phyloP scores from a whole-genome alignment of 192 early-diverging fungal species.

The Umbelopsis vinacea region DNA sequence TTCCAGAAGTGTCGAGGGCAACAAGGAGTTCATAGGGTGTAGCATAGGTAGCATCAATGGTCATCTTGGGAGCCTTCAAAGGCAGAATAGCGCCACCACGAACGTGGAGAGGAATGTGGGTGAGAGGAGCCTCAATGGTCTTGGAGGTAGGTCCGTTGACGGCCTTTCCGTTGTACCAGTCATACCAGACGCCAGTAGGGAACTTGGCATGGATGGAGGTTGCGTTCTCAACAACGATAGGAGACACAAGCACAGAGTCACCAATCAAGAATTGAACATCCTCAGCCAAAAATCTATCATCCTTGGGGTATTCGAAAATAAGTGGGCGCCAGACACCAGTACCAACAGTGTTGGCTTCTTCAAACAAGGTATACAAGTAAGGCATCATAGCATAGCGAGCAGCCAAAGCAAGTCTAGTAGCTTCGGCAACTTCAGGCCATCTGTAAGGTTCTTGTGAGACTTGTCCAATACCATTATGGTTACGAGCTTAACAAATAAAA shows the following conservation, averaged over 20 bases:
- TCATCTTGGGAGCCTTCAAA: conserved; percentile 51
- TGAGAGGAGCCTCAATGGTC: conserved; percentile 50
- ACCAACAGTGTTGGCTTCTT: conserved; percentile 52
- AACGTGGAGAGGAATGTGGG: conserved; percentile 65
- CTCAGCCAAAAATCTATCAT: conserved; percentile 37
- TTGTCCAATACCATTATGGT: conserved; percentile 60
- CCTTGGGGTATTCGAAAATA: conserved; percentile 54
- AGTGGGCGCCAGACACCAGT: conserved; percentile 60
- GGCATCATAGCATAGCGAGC: conserved; percentile 65
- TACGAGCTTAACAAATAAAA: conserved; percentile 46
- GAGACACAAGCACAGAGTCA: conserved; percentile 58
- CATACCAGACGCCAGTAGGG: conserved; percentile 67
- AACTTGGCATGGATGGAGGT: conserved; percentile 63
- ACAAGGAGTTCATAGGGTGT: conserved; percentile 55
- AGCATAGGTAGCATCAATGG: conserved; percentile 47
- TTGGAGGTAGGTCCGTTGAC: conserved; percentile 24
- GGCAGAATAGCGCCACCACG: conserved; percentile 64
- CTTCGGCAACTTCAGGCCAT: conserved; percentile 60
- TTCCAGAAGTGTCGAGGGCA: conserved; percentile 51
- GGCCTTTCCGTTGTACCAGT: conserved; percentile 50
- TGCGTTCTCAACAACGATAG: conserved; percentile 53
- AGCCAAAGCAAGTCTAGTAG: conserved; percentile 51
- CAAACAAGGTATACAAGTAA: conserved; percentile 63
- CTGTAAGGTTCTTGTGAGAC: conserved; percentile 64
- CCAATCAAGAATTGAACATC: conserved; percentile 69